A percentile compares a stretch with the other conserved stretches of the same genome.
phyloP scores from a whole-genome alignment of 768 basidiomycete genomes.

The Terana coerulea region DNA sequence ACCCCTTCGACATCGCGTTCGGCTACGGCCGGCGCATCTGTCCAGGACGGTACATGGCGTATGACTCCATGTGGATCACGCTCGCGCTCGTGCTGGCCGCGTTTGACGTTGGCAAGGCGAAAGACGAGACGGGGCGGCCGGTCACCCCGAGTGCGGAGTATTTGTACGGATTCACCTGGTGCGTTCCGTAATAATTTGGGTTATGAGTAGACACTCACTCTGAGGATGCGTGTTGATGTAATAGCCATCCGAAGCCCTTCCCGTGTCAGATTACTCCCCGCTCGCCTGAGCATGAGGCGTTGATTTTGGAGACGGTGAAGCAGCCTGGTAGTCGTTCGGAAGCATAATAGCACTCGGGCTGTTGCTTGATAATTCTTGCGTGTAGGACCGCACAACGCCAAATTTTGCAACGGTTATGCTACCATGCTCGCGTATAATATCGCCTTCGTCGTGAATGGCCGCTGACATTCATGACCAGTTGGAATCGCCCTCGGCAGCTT shows the following conservation, averaged over 20 bases:
- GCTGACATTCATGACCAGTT: too few species aligned
- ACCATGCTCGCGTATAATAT: too few species aligned
- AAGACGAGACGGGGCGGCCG: slow-evolving; percentile 15
- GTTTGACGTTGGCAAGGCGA: slow-evolving; percentile 20
- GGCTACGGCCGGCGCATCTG: slow-evolving; percentile 20
- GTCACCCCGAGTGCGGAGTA: slow-evolving; percentile 12
- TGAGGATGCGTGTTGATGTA: neutral
- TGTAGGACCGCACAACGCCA: too few species aligned
- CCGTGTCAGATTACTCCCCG: slow-evolving; percentile 19
- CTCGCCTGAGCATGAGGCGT: neutral
- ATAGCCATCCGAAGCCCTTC: slow-evolving; percentile 18
- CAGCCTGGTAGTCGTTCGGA: too few species aligned
- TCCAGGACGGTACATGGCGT: slow-evolving; percentile 23
- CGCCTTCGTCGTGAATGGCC: too few species aligned
- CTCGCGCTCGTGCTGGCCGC: slow-evolving; percentile 19
- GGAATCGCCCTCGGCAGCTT: too few species aligned
- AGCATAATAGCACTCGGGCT: too few species aligned
- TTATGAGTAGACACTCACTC: too few species aligned
- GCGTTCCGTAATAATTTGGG: slow-evolving; percentile 4
- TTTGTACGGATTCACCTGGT: slow-evolving; percentile 9
- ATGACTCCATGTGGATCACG: slow-evolving; percentile 22
- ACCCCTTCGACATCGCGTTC: slow-evolving; percentile 11
- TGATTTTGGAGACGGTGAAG: neutral
- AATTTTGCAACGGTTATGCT: too few species aligned
- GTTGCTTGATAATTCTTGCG: too few species aligned